Conservation (phyloP, 176 grass and related monocot genomes). For the Triticum dicoccoides region DNA sequence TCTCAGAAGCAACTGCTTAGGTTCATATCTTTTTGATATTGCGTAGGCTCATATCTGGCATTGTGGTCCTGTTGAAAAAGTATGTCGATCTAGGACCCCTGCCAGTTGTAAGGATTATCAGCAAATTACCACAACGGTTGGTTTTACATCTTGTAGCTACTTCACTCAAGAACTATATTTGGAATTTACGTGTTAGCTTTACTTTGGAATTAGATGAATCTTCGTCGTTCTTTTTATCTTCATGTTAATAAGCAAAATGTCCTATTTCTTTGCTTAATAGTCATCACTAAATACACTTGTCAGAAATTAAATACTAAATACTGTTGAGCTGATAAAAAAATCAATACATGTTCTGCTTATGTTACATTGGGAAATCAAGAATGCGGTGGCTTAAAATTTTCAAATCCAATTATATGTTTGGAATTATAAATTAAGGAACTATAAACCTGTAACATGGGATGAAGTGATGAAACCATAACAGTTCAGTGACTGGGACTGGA, state of each 20-base stretch:
- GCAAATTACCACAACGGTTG: not conserved
- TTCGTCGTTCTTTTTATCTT: not conserved
- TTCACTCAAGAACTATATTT: conserved; percentile 2
- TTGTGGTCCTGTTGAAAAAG: not conserved
- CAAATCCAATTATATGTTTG: not conserved
- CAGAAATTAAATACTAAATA: not conserved
- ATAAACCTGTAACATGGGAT: not conserved
- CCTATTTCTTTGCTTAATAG: conserved; percentile 4
- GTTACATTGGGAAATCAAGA: conserved; percentile 2
- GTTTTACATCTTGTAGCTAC: not conserved
- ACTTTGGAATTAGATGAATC: not conserved
- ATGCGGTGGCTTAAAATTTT: not conserved
- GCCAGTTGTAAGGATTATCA: conserved; percentile 13
- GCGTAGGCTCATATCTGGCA: not conserved
- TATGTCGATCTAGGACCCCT: not conserved
- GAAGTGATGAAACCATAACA: not conserved
- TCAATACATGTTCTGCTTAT: not conserved
- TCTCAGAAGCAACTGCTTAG: not conserved
- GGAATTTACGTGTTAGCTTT: conserved; percentile 7
- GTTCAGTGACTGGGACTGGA: not conserved
- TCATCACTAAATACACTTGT: not conserved
- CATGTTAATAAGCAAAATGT: not conserved
- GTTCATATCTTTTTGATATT: not conserved
- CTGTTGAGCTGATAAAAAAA: not conserved
- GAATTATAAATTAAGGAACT: not conserved